Evolutionary conservation across 2,329 filamentous ascomycete genomes (phyloP).

Genomic region (Paraphaeosphaeria sporulosa): DNA sequence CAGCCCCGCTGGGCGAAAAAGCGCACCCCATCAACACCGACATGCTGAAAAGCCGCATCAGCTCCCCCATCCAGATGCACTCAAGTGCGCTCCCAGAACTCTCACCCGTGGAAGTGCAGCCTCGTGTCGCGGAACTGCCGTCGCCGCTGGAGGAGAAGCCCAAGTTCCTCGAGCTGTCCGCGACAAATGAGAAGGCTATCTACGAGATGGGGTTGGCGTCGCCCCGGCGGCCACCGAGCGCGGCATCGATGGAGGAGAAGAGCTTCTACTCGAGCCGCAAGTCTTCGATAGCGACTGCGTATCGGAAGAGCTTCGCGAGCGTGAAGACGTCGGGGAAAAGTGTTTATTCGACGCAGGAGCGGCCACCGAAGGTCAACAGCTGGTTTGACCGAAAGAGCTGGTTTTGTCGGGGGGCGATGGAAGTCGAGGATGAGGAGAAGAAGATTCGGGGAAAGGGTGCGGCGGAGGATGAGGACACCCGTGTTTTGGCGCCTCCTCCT

Average conservation of each 20-base stretch:
- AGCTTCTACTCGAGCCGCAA: slow-evolving; percentile 9
- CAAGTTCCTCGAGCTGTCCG: slow-evolving; percentile 7
- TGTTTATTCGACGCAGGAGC: background rate
- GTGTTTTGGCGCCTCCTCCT: background rate
- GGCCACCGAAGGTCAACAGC: slow-evolving; percentile 2
- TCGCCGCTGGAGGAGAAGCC: background rate
- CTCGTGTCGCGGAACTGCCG: slow-evolving; percentile 4
- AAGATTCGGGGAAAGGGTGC: background rate
- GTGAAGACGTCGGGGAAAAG: slow-evolving; percentile 4
- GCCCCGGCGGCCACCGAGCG: slow-evolving; percentile 3
- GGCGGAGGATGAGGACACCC: background rate
- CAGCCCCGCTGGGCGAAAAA: slow-evolving; percentile 3
- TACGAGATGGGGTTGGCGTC: slow-evolving; percentile 8
- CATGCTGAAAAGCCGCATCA: slow-evolving; percentile 11
- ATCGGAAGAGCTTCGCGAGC: slow-evolving; percentile 7
- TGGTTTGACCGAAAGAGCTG: slow-evolving; percentile 16
- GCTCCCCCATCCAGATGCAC: slow-evolving; percentile 11
- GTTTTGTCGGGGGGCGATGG: slow-evolving; percentile 15
- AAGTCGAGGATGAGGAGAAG: slow-evolving; percentile 12
- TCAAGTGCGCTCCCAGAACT: slow-evolving; percentile 15
- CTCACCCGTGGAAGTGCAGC: slow-evolving; percentile 4
- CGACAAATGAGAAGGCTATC: background rate
- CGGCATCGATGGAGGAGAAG: background rate
- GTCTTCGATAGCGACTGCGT: slow-evolving; percentile 5
- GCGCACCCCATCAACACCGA: slow-evolving; percentile 1